These are phyloP conservation scores for Cucurbitaria berberidis DNA, from an alignment of 2,329 filamentous ascomycete genomes.

Conservation along the genomic window DNA sequence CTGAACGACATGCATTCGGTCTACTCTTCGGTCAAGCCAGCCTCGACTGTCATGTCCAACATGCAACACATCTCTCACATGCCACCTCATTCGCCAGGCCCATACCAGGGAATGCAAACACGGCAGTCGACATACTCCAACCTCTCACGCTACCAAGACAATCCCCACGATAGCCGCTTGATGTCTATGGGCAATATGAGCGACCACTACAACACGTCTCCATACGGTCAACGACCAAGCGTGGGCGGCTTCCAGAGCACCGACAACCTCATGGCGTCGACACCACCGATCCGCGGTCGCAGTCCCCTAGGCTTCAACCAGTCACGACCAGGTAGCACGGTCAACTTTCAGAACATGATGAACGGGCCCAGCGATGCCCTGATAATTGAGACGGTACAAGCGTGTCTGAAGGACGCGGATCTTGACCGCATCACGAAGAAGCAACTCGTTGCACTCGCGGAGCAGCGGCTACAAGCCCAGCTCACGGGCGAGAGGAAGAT, in stretches of 20 bases:
- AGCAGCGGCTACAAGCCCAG: conserved; percentile 91
- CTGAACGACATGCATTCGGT: conserved; percentile 98
- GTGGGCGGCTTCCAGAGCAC: conserved; percentile 53
- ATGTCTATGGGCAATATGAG: conserved; percentile 66
- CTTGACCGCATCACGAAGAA: conserved; percentile 99
- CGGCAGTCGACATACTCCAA: conserved; percentile 76
- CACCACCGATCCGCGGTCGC: conserved; percentile 49
- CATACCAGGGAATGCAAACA: conserved; percentile 68
- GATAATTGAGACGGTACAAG: conserved; percentile 84
- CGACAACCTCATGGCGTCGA: conserved; percentile 49
- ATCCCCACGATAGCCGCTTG: conserved; percentile 62
- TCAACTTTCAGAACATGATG: conserved; percentile 64
- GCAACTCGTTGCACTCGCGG: conserved; percentile 82
- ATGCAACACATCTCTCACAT: conserved; percentile 77
- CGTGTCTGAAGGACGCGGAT: conserved; percentile 85
- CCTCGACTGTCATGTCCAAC: conserved; percentile 84
- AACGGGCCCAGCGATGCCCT: conserved; percentile 76
- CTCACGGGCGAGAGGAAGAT: conserved; percentile 82
- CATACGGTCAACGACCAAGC: conserved; percentile 48
- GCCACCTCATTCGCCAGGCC: conserved; percentile 77
- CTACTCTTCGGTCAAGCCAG: conserved; percentile 88
- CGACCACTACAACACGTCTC: conserved; percentile 47
- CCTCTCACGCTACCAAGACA: conserved; percentile 67
- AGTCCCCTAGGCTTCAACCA: conserved; percentile 58
- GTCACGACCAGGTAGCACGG: conserved; percentile 60